These are phyloP conservation scores for Allantophomopsis cytisporea DNA, from an alignment of 2,329 filamentous ascomycete genomes.

Conservation along the genomic window DNA sequence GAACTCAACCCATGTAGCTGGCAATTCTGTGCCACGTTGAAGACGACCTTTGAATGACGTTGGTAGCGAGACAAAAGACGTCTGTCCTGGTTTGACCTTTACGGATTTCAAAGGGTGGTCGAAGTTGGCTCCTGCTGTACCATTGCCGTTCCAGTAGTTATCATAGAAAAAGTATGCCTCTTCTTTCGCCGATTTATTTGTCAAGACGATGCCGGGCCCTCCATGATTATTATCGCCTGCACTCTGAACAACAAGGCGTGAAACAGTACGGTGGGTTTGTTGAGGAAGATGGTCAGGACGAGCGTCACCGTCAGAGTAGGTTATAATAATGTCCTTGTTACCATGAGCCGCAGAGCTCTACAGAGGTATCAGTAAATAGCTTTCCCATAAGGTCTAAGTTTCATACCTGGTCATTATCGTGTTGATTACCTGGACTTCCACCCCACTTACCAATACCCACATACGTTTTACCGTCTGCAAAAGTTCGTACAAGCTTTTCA, in stretches of 20 bases:
- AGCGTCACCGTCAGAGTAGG: conserved; percentile 20
- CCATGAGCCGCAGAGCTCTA: conserved; percentile 23
- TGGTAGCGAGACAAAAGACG: conserved; percentile 17
- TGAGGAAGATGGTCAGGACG: background rate
- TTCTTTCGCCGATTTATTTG: conserved; percentile 19
- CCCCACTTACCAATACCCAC: conserved; percentile 25
- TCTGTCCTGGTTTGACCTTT: conserved; percentile 17
- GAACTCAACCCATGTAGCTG: conserved; percentile 25
- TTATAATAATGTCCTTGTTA: conserved; percentile 23
- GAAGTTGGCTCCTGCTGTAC: conserved; percentile 23
- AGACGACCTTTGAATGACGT: conserved; percentile 25
- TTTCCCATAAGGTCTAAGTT: too few species aligned
- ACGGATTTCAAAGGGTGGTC: conserved; percentile 22
- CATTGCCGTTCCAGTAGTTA: conserved; percentile 26
- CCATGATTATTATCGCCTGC: too few species aligned
- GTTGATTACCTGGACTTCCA: conserved; percentile 16
- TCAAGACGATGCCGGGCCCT: conserved; percentile 22
- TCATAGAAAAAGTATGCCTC: conserved; percentile 24
- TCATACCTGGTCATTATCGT: conserved; percentile 14
- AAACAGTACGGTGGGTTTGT: background rate
- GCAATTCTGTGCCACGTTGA: conserved; percentile 21
- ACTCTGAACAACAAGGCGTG: too few species aligned
- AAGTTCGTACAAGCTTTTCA: conserved; percentile 22
- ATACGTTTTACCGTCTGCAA: conserved; percentile 23
- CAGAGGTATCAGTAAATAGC: background rate